Conservation (phyloP, 2,329 filamentous ascomycete genomes). For the Chrysoporthe austroafricana region DNA sequence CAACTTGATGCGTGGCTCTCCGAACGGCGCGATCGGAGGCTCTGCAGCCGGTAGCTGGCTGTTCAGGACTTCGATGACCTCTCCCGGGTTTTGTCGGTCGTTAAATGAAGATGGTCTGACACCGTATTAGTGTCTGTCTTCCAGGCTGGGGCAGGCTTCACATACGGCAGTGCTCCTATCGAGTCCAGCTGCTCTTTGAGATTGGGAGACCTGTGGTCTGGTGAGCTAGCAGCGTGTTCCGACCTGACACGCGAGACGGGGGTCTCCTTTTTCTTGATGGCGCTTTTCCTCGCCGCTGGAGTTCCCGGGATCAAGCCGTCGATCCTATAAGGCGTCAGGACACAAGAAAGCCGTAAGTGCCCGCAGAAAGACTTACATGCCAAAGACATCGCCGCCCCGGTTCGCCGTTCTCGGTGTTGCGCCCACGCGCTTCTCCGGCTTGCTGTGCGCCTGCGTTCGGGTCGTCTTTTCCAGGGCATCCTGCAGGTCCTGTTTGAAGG, state of each 20-base stretch:
- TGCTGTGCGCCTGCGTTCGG: conserved; percentile 62
- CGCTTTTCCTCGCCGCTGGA: conserved; percentile 49
- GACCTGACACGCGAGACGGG: conserved; percentile 52
- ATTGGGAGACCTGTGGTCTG: conserved; percentile 47
- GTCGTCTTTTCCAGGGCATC: conserved; percentile 80
- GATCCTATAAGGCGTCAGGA: conserved; percentile 50
- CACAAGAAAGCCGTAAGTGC: neutral
- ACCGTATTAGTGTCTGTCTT: neutral
- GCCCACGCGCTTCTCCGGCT: conserved; percentile 64
- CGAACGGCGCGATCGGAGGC: conserved; percentile 70
- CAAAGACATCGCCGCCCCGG: conserved; percentile 74
- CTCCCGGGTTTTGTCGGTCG: conserved; percentile 77
- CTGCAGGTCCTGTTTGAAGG: conserved; percentile 85
- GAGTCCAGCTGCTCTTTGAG: conserved; percentile 46
- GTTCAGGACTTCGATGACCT: conserved; percentile 84
- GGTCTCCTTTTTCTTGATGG: conserved; percentile 47
- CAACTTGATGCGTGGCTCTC: conserved; percentile 79
- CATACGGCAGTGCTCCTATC: conserved; percentile 45
- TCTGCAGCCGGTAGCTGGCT: conserved; percentile 69
- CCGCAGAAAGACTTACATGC: conserved; percentile 62
- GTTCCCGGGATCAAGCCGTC: conserved; percentile 72
- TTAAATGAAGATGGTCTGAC: conserved; percentile 67
- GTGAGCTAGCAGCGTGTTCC: conserved; percentile 49
- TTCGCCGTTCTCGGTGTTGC: conserved; percentile 65
- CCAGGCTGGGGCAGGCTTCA: neutral